A percentile compares a stretch with the other conserved stretches of the same genome.
These are phyloP conservation scores for Calonectria pauciramosa DNA, from an alignment of 2,329 filamentous ascomycete genomes.

Conservation along the genomic window DNA sequence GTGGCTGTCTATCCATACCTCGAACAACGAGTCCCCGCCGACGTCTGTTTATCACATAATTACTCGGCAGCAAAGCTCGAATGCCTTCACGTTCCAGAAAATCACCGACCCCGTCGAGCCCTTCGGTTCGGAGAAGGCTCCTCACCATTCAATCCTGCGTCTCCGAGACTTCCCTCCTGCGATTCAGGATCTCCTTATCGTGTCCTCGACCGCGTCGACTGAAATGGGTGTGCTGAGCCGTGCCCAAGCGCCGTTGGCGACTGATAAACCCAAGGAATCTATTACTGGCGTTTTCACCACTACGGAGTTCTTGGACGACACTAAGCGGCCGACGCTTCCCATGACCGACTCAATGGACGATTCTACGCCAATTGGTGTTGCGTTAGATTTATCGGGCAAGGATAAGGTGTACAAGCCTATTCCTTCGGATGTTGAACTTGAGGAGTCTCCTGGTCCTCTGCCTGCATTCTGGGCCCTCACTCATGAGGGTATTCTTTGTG, in stretches of 20 bases:
- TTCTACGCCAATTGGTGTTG: constrained; percentile 85
- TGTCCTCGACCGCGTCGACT: constrained; percentile 83
- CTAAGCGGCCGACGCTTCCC: constrained; percentile 80
- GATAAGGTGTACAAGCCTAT: constrained; percentile 86
- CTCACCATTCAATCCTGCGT: constrained; percentile 83
- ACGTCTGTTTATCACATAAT: constrained; percentile 85
- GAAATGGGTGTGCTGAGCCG: constrained; percentile 85
- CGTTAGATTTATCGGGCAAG: constrained; percentile 85
- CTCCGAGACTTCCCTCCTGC: constrained; percentile 85
- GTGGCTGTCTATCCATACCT: constrained; percentile 86
- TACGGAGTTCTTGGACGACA: constrained; percentile 80
- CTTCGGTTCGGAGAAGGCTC: constrained; percentile 74
- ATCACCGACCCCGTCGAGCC: constrained; percentile 81
- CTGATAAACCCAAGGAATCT: constrained; percentile 69
- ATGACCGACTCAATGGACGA: constrained; percentile 70
- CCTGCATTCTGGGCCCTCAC: constrained; percentile 90
- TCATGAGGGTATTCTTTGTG: constrained; percentile 85
- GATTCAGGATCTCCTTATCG: constrained; percentile 84
- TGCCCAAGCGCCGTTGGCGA: constrained; percentile 76
- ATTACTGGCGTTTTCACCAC: constrained; percentile 80
- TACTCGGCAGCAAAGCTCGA: constrained; percentile 69
- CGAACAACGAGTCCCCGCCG: constrained; percentile 68
- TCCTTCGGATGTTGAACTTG: constrained; percentile 80
- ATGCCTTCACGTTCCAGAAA: constrained; percentile 79
- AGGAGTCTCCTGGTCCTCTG: constrained; percentile 83